Evolutionary conservation across 371 early-diverging fungal species (phyloP).

Genomic region (Mortierella sp.): DNA sequence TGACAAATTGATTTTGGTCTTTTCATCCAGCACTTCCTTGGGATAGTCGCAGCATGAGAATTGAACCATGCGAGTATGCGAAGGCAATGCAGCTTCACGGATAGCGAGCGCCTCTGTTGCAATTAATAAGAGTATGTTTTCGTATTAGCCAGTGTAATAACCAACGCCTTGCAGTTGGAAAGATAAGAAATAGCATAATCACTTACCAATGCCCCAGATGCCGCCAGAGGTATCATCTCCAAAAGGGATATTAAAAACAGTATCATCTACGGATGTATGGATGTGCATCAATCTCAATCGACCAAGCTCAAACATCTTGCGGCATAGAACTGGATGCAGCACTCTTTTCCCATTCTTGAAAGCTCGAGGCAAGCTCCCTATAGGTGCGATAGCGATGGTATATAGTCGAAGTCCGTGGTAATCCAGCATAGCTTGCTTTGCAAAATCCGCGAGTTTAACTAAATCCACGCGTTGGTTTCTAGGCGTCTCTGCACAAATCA

Average conservation of each 20-base stretch:
- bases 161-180: background rate
- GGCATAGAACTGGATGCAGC: conserved; percentile 74
- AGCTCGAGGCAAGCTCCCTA: conserved; percentile 75
- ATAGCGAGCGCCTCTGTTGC: conserved; percentile 48
- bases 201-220: conserved; percentile 64
- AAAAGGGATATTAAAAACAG: conserved; percentile 65
- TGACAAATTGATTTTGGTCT: conserved; percentile 76
- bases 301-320: conserved; percentile 75
- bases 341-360: conserved; percentile 78
- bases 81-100: conserved; percentile 46
- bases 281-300: conserved; percentile 62
- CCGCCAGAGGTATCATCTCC: conserved; percentile 59
- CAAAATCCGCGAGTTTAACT: conserved; percentile 62
- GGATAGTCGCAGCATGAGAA: conserved; percentile 81
- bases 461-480: conserved; percentile 63
- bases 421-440: conserved; percentile 62
- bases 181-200: background rate
- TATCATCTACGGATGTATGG: conserved; percentile 66
- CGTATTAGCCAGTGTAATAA: conserved; percentile 4
- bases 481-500: conserved; percentile 76
- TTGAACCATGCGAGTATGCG: conserved; percentile 66
- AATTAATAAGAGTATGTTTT: background rate
- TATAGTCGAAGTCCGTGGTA: conserved; percentile 76
- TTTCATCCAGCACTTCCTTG: conserved; percentile 73
- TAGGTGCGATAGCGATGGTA: conserved; percentile 66